Conservation (phyloP, 768 basidiomycete genomes). For the Cubamyces sp. region DNA sequence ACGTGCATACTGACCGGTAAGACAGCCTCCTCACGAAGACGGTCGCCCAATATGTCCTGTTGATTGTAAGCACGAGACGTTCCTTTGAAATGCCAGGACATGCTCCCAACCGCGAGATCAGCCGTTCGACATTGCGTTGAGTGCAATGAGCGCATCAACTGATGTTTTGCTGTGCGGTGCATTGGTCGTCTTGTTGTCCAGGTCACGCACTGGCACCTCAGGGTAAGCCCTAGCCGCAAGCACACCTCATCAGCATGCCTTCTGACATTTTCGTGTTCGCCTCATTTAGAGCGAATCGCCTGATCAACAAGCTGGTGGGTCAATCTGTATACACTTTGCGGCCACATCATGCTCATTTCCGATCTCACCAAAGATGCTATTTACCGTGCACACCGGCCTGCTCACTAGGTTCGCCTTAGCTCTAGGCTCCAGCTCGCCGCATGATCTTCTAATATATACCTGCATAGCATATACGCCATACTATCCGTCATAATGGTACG, state of each 20-base stretch:
- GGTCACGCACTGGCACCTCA: constrained; percentile 9
- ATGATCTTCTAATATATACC: too few relatives aligned
- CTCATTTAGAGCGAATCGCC: constrained; percentile 2
- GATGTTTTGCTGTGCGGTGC: constrained; percentile 13
- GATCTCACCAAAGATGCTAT: background rate
- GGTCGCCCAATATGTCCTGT: background rate
- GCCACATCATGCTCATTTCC: background rate
- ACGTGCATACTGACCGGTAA: background rate
- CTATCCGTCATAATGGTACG: constrained; percentile 10
- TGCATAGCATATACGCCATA: background rate
- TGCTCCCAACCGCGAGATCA: background rate
- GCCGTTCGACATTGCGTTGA: constrained; percentile 11
- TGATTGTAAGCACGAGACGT: background rate
- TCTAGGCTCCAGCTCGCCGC: too few relatives aligned
- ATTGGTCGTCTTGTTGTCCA: constrained; percentile 1
- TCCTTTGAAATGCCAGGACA: too few relatives aligned
- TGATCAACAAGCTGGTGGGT: constrained; percentile 12
- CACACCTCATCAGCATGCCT: too few relatives aligned
- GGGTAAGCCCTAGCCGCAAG: background rate
- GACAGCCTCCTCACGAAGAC: background rate
- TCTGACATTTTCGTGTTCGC: background rate
- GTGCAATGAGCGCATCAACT: constrained; percentile 1
- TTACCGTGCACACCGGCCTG: constrained; percentile 8
- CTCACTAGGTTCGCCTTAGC: constrained; percentile 3
- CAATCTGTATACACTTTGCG: background rate